Evolutionary conservation across 495 filamentous ascomycete species (phyloP), one percentile per base, ranked within the genome.

Genomic region (Amphirosellinia nigrospora): DNA sequence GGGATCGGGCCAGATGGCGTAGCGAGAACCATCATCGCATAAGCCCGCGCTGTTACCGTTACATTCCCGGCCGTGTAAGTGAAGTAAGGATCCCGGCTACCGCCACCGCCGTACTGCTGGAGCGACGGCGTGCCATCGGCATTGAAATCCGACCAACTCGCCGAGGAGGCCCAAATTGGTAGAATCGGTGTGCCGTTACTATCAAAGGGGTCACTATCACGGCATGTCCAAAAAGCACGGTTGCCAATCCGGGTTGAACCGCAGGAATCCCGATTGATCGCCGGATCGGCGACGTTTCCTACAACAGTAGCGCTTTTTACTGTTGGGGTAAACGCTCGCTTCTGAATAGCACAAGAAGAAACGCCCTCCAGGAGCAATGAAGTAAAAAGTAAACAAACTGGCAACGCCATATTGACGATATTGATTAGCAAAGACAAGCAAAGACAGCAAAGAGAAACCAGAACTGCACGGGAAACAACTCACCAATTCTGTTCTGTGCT

Each of bases 1-100:
- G 73, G 78, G 71, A 48, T 80, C 73, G 10, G 79, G 74, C 79
- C 79, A 80, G 11, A 75, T 23, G 11, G 71, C 66, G 23, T 72
- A 78, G 9, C 79, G 71, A 9, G 68, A 65, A 4, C 73, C 73
- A 66, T 80, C 74, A 6, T 30, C 19, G 67, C 78, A 79, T 52
- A 6, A 26, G 5, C 77, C 77, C 0, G 66, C 66, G 21, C 70
- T 70, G 28, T 71, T 68, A 9, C 2, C 15, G 34, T 71, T 74
- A 64, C 78, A 79, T 58, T 74, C 59, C 58, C 53, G 50, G 72
- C 36, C 26, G 58, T 41, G 23, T 76, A 70, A 19, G 77, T 73
- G 55, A 76, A 80, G 62, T 75, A 80, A 41, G 75, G 72, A 4
- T 71, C 19, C 45, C 69, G 60, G 36, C 72, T 68, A 4, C 61